Percentiles rank a stretch among this genome's conserved stretches.
Conservation (phyloP, 2,329 filamentous ascomycete genomes). For the Venturia asperata region DNA sequence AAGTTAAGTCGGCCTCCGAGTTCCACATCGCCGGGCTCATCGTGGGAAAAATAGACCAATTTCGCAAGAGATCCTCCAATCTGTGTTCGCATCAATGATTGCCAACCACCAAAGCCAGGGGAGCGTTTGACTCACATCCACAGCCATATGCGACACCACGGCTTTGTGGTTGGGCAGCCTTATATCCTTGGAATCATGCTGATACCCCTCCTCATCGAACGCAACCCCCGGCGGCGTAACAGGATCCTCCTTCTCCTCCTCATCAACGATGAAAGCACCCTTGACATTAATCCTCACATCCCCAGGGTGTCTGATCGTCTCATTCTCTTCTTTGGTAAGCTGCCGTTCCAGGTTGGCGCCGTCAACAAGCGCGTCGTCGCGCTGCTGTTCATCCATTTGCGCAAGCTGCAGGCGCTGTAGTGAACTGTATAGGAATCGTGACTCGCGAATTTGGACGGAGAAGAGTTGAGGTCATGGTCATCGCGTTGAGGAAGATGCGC, state of each 20-base stretch:
- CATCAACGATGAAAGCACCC: slow-evolving; percentile 92
- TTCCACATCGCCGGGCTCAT: slow-evolving; percentile 54
- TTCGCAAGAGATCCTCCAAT: slow-evolving; percentile 95
- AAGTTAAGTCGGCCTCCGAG: slow-evolving; percentile 90
- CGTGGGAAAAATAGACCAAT: slow-evolving; percentile 88
- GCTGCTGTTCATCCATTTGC: slow-evolving; percentile 11
- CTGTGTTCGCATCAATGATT: slow-evolving; percentile 40
- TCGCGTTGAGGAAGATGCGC: background rate
- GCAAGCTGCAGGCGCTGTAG: background rate
- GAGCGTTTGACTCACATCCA: slow-evolving; percentile 67
- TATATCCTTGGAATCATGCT: slow-evolving; percentile 83
- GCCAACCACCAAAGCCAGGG: background rate
- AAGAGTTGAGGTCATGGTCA: background rate
- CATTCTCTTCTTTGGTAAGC: slow-evolving; percentile 16
- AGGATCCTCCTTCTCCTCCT: slow-evolving; percentile 40
- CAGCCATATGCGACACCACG: slow-evolving; percentile 91
- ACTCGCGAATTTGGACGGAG: background rate
- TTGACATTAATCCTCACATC: slow-evolving; percentile 91
- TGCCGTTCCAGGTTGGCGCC: slow-evolving; percentile 14
- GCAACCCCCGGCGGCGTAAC: slow-evolving; percentile 34
- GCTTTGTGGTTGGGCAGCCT: slow-evolving; percentile 92
- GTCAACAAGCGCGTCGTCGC: slow-evolving; percentile 6
- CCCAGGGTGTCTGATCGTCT: slow-evolving; percentile 48
- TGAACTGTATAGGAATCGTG: background rate
- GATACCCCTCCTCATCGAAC: slow-evolving; percentile 46